Evolutionary conservation across 2,329 filamentous ascomycete species (phyloP), one percentile per base, ranked within the genome.

Genomic region (Talaromyces sp.): DNA sequence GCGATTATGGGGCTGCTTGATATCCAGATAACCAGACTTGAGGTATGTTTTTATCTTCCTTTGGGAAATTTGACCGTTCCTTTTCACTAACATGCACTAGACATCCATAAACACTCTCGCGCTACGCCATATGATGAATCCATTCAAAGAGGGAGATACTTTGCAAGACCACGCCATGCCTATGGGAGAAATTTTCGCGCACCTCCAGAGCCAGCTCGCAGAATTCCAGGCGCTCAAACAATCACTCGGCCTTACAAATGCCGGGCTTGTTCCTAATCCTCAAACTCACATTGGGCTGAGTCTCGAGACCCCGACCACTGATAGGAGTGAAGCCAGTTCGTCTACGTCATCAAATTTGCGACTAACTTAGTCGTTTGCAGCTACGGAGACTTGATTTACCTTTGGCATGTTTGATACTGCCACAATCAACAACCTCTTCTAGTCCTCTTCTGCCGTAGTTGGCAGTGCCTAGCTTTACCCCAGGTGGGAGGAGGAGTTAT

Each of bases 21-120:
- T 73, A 93, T 98, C 72, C 92, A 97, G 82, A 89, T 99, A 67
- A 93, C 90, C 73, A 86, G 95, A 70, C 96, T 99, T 73, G 95
- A 99, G 86, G 92, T 96, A 81, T 77, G 88, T 77, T 6, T 29
- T n/a, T 8, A 26, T 31, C 41, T 55, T 59, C 21, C 19, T n/a
- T 9, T 13, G n/a, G 38, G 27, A 27, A 9, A 43, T 26, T 13
- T 7, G 17, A 46, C 4, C 4, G 14, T 24, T 46, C 1, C 41
- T 38, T 51, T n/a, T 51, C 29, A 51, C 53, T 32, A 50, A 35
- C 31, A 17, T 10, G 54, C 58, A 46, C 14, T 66, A 96, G 91
- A 88, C 90, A 56, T 95, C 90, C 71, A 84, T 93, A 67, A 89
- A 89, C 32, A 91, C 90, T 0, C 83, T 97, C 56, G 81, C 86